Base-by-base conservation (phyloP, 257 asterid species). In the Petunia axillaris region DNA sequence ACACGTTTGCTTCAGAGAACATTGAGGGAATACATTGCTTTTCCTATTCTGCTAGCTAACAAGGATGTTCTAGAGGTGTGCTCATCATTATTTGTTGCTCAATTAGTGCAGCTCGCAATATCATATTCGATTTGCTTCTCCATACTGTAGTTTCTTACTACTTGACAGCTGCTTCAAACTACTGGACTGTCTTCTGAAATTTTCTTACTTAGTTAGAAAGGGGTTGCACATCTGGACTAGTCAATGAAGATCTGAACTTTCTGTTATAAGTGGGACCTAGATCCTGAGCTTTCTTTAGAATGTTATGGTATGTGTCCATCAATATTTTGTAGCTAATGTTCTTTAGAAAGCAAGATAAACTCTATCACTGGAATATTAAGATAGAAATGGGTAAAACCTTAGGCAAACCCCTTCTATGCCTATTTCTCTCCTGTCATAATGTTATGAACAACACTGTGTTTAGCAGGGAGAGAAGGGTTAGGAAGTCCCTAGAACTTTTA, bases 41-140 rank as follows among this genome's bases (percentile, higher is more conserved):
- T 93, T 90, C 98, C 98, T 76, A 55, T 93, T 82, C 79, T 95
- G 81, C 77, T 93, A 83, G 85, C 89, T 35, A 79, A 86, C 89
- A 89, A 84, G 82, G 85, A 87, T 81, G 82, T 81, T 77, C 70
- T 62, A 78, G 85, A 91, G 98, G 98, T 95, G 65, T 36, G 96
- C 86, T 76, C 63, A 35, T 25, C 46, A 13, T 7, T 35, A 35
- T 35, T 50, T 73, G 62, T 36, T 73, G 78, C 62, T 73, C 46
- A 50, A 50, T 36, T 36, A 11, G 62, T 73, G 36, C 62, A 14
- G 63, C 50, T 73, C 16, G 39, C 14, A 50, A 57, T 41, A 50
- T 50, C 36, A 35, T 73, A n/a, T 73, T 50, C 62, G 50, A 50
- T 73, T 44, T 55, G 25, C 50, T 73, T 50, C 6, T 13, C 3